These are phyloP conservation scores for Claviceps capensis DNA, from an alignment of 2,329 filamentous ascomycete species.

Conservation along the genomic window DNA sequence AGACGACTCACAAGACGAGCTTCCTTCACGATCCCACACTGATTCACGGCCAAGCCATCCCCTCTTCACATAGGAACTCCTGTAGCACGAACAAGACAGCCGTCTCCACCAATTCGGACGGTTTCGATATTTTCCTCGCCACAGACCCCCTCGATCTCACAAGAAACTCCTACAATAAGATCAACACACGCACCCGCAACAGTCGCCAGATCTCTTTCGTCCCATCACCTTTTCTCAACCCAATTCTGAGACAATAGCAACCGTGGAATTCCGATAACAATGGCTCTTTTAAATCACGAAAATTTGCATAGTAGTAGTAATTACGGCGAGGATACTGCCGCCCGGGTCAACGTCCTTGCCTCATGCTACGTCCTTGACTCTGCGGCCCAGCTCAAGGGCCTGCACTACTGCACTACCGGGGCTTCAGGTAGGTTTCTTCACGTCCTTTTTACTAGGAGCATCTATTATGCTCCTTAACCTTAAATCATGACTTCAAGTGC, in stretches of 20 bases:
- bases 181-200: background rate
- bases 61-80: background rate
- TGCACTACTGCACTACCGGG: conserved; percentile 93
- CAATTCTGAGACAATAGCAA: conserved; percentile 10
- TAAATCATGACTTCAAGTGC: background rate
- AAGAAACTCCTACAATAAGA: background rate
- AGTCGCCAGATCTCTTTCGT: conserved; percentile 5
- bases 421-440: conserved; percentile 47
- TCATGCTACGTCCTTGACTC: conserved; percentile 79
- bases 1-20: background rate
- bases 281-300: conserved; percentile 59
- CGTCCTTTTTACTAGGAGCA: too few species aligned
- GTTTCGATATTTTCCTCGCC: background rate
- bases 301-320: conserved; percentile 59
- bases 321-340: conserved; percentile 56
- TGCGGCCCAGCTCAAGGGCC: conserved; percentile 59
- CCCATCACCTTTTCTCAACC: background rate
- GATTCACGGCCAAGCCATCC: background rate
- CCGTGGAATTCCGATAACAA: conserved; percentile 21
- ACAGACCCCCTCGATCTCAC: background rate
- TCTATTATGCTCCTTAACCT: background rate
- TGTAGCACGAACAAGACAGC: background rate
- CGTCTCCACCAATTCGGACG: background rate
- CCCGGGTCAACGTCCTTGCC: conserved; percentile 66
- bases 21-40: background rate